A percentile compares a stretch with the other conserved stretches of the same genome.
Evolutionary conservation across 306 rosid species (phyloP).

Genomic region (Crataegus laevigata): DNA sequence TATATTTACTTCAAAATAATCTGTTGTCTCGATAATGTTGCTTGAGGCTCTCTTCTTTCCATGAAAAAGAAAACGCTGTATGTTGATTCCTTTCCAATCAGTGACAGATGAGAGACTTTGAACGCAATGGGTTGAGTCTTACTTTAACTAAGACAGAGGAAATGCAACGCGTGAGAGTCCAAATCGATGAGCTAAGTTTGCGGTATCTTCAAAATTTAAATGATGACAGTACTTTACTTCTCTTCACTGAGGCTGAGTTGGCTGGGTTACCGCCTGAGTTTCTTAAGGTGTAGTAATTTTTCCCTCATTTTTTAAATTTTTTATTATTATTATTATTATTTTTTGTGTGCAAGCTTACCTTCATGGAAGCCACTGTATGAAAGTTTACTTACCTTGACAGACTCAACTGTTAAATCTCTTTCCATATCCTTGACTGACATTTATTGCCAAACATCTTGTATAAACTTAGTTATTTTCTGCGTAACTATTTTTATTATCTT

Average conservation of each 20-base stretch:
- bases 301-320: background rate
- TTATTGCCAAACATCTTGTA: background rate
- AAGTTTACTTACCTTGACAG: too few species aligned
- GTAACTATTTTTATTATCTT: background rate
- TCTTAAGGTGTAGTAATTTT: conserved; percentile 51
- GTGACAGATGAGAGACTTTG: conserved; percentile 99
- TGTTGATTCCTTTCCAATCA: conserved; percentile 72
- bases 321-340: too few species aligned
- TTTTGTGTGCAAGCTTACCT: background rate
- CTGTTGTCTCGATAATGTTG: background rate
- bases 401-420: background rate
- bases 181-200: conserved; percentile 69
- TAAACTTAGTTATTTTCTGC: background rate
- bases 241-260: conserved; percentile 55
- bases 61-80: conserved; percentile 19
- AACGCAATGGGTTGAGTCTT: conserved; percentile 87
- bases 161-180: conserved; percentile 56
- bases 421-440: background rate
- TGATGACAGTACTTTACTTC: conserved; percentile 53
- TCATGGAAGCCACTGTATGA: too few species aligned
- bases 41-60: background rate
- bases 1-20: background rate
- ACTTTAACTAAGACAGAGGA: conserved; percentile 81
- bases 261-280: conserved; percentile 76
- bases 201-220: conserved; percentile 69